These are phyloP conservation scores for Claviceps capensis DNA, from an alignment of 2,329 filamentous ascomycete genomes.

Conservation along the genomic window DNA sequence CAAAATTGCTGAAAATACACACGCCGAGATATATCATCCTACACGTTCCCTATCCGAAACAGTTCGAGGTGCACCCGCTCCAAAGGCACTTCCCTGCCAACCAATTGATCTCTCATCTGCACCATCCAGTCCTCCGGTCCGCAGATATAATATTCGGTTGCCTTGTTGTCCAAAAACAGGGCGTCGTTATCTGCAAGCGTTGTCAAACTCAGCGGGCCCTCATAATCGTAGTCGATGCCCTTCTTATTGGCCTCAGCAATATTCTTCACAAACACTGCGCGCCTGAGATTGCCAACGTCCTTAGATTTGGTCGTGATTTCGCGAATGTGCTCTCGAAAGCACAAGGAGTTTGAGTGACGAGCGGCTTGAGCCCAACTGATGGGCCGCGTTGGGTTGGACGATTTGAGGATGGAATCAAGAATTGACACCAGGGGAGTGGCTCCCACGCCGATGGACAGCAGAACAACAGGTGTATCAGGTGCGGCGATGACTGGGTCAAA, in stretches of 20 bases:
- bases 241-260: constrained; percentile 25
- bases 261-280: constrained; percentile 37
- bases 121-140: constrained; percentile 57
- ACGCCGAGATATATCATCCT: background rate
- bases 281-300: constrained; percentile 14
- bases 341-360: constrained; percentile 33
- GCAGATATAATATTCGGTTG: constrained; percentile 54
- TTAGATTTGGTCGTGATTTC: constrained; percentile 19
- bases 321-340: constrained; percentile 40
- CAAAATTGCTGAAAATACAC: too few species aligned
- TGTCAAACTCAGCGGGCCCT: constrained; percentile 40
- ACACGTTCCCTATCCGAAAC: constrained; percentile 40
- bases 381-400: constrained; percentile 22
- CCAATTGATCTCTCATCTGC: constrained; percentile 36
- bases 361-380: constrained; percentile 53
- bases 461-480: constrained; percentile 40
- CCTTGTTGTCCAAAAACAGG: constrained; percentile 36
- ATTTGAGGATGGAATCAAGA: constrained; percentile 36
- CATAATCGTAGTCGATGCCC: constrained; percentile 43
- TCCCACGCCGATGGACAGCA: constrained; percentile 56
- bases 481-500: constrained; percentile 32
- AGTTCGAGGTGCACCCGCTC: constrained; percentile 49
- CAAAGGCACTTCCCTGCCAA: constrained; percentile 35
- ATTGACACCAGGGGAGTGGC: constrained; percentile 54
- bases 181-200: constrained; percentile 33